These are phyloP conservation scores for Alopecurus myosuroides DNA, from an alignment of 176 grass and related monocot genomes.

Conservation along the genomic window DNA sequence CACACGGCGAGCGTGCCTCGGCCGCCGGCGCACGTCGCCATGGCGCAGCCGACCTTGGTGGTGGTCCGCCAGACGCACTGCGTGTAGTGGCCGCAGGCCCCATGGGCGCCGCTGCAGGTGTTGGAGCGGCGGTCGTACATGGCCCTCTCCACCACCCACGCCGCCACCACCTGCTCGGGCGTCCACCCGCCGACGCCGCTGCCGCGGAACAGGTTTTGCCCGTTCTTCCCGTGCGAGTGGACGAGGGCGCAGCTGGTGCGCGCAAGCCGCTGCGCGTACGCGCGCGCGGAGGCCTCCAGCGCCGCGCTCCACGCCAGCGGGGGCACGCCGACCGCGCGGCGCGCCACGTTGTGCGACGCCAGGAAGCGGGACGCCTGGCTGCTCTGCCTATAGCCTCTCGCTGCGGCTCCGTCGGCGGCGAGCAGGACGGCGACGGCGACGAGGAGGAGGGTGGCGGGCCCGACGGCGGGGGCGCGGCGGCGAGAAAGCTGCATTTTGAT, in stretches of 20 bases:
- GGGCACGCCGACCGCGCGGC: conserved; percentile 15
- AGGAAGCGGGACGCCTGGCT: conserved; percentile 32
- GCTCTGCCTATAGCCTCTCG: background rate
- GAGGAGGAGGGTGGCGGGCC: background rate
- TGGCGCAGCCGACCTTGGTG: background rate
- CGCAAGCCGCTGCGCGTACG: conserved; percentile 47
- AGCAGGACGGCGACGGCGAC: background rate
- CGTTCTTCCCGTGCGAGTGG: conserved; percentile 55
- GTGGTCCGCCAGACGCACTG: conserved; percentile 53
- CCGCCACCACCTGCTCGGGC: conserved; percentile 33
- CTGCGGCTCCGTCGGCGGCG: background rate
- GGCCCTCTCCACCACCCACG: conserved; percentile 52
- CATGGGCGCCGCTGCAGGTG: conserved; percentile 25
- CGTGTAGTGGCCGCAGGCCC: conserved; percentile 67
- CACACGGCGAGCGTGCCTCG: background rate
- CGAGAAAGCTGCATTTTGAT: background rate
- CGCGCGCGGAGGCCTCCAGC: conserved; percentile 35
- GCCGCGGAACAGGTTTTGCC: conserved; percentile 87
- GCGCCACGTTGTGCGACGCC: conserved; percentile 43
- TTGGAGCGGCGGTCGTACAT: conserved; percentile 35
- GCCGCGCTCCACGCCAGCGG: conserved; percentile 49
- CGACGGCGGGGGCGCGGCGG: background rate
- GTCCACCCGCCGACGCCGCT: conserved; percentile 58
- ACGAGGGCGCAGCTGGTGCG: conserved; percentile 40
- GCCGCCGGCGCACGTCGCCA: background rate